phyloP scores from a whole-genome alignment of 2,329 filamentous ascomycete species.

The Nothophoma quercina region DNA sequence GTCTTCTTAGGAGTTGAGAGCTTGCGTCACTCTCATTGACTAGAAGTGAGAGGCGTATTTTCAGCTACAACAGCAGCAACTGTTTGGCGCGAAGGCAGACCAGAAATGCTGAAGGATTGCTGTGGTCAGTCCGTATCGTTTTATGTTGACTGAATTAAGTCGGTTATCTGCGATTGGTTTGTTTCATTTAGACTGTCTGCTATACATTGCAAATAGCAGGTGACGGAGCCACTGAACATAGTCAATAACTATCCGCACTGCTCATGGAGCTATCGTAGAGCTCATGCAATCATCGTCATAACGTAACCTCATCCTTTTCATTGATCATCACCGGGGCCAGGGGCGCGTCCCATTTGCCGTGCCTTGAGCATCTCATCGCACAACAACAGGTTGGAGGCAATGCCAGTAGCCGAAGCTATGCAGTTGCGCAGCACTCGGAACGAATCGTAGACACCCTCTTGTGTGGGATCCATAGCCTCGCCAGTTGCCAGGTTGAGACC shows the following conservation, averaged over 20 bases:
- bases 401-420: constrained; percentile 91
- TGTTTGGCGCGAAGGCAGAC: too few relatives aligned
- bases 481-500: constrained; percentile 88
- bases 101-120: too few relatives aligned
- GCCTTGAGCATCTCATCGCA: constrained; percentile 98
- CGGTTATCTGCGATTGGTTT: background rate
- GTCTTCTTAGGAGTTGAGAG: too few relatives aligned
- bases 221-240: background rate
- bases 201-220: background rate
- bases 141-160: too few relatives aligned
- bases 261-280: background rate
- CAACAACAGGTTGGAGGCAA: constrained; percentile 91
- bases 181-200: constrained; percentile 3
- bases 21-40: too few relatives aligned
- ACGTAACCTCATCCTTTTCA: background rate
- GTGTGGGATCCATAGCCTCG: constrained; percentile 91
- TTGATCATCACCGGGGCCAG: constrained; percentile 19
- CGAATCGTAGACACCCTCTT: constrained; percentile 93
- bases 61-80: too few relatives aligned
- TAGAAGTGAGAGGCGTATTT: too few relatives aligned
- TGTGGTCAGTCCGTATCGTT: too few relatives aligned
- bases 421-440: constrained; percentile 95
- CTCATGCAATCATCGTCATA: background rate
- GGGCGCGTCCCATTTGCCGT: constrained; percentile 77
- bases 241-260: background rate